Base-by-base conservation (phyloP, 768 basidiomycete species). In the Harrya chromipes region DNA sequence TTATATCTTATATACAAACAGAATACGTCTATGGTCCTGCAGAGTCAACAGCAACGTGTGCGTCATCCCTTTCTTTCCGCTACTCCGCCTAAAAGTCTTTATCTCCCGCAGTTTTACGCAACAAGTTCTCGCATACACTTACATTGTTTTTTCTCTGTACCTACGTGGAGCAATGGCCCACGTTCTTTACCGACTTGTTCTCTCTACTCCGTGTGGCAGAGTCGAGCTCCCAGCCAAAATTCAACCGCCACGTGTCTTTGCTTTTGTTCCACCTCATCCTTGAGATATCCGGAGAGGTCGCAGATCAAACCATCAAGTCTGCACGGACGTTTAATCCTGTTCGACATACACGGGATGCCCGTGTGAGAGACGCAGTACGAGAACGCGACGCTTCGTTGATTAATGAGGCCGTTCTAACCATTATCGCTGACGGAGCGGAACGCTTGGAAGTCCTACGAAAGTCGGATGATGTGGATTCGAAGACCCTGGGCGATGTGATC, bases 261-360 rank as follows among this genome's bases (percentile, higher is more conserved):
- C 79, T 99, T 50, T 84, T 97, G 66, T 90, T 98, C 66, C 93
- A 90, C 61, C 77, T 97, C 58, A 77, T 99, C 38, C 83, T 89
- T 51, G 97, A 99, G 67, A 94, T 98, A 46, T 94, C 94, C 0
- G 89, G 90, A 12, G 97, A 99, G 69, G 89, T 98, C n/a, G 92
- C 92, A 43, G 97, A 99, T 72, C 88, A 91, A 61, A 82, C 92
- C 54, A 83, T 98, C 60, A 93, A 95, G 70, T 79, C 89, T 43
- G 94, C 94, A 13, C 77, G 94, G 43, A 67, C 81, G 37, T 93
- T 80, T 64, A 83, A 75, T 46, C 71, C 76, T 8, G 80, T 75
- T 42, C 80, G 97, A 41, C 85, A 92, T 63, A 74, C 78, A 39
- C 82, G 93, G 47, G 97, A 99, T 71, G 83, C 74, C 17, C 81